These are phyloP conservation scores for Elymus sibiricus DNA, from an alignment of 176 grass and related monocot species.

Conservation along the genomic window DNA sequence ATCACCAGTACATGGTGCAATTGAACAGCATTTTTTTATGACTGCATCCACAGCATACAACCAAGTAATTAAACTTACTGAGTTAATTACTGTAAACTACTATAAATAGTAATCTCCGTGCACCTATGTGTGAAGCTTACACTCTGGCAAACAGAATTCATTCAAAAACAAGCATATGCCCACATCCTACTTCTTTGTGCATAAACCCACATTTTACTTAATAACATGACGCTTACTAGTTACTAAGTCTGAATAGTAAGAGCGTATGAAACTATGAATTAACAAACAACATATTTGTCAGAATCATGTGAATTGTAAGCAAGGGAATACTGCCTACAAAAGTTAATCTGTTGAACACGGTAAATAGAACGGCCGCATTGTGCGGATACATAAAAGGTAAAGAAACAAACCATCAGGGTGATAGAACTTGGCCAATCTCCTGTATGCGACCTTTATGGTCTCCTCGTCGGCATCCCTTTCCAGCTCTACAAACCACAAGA, in stretches of 20 bases:
- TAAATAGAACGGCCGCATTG: neutral
- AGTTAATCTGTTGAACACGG: neutral
- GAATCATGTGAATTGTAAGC: neutral
- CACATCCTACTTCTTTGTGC: neutral
- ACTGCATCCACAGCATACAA: neutral
- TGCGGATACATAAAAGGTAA: neutral
- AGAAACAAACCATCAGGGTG: constrained; percentile 77
- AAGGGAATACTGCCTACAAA: neutral
- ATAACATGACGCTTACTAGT: neutral
- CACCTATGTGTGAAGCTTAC: neutral
- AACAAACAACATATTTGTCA: too few species aligned
- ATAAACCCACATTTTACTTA: neutral
- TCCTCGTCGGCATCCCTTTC: constrained; percentile 83
- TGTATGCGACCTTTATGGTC: constrained; percentile 77
- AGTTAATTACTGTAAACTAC: neutral
- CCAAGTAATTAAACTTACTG: neutral
- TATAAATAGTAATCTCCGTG: neutral
- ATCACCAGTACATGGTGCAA: neutral
- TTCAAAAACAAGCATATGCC: constrained; percentile 1
- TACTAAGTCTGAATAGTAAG: too few species aligned
- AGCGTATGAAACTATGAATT: too few species aligned
- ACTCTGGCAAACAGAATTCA: neutral
- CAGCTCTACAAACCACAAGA: constrained; percentile 55
- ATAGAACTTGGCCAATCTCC: constrained; percentile 91
- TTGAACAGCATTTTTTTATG: neutral